Evolutionary conservation across 805 yeast species (phyloP), one percentile per base, ranked within the genome.

Genomic region (Yamadazyma paraphyllophila): DNA sequence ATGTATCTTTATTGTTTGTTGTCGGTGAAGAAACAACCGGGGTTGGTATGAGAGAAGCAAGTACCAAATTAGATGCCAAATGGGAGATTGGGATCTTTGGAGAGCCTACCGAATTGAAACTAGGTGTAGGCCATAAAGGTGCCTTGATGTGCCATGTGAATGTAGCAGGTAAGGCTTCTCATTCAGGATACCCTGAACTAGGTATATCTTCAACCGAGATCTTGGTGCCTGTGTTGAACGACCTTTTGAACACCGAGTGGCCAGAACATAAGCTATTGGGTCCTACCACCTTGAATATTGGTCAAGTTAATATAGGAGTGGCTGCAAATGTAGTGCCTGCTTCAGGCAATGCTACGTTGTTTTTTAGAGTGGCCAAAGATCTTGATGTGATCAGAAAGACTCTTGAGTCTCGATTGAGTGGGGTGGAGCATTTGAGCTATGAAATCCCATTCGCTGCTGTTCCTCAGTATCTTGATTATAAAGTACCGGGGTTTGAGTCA

Each of bases 11-110:
- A 8, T 62, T 84, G 39, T 83, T 68, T 57, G 90, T 83, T 5
- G 84, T 83, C n/a, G 85, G 83, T 3, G 91, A 84, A 59, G 91
- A 84, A 57, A 66, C 70, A n/a, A 76, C 75, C 33, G 90, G 89
- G 16, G 61, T 62, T 17, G 91, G 91, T 11, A 83, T 83, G 87
- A 54, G 41, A 25, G 46, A 56, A 12, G 83, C 78, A 3, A 61
- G 69, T 51, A 56, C 60, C 2, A 47, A 60, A 3, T 59, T 78
- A 24, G 67, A 71, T 15, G 71, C 69, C 8, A 57, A 61, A 7
- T 83, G 87, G 87, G 77, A 78, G 9, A 53, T 77, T 8, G 89
- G 76, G 12, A 72, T 85, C 26, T 84, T 83, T 63, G 90, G 90
- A 10, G 91, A 84, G 59, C 91, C 91, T 9, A 84, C 91, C 0